Evolutionary conservation across 495 filamentous ascomycete genomes (phyloP), one percentile per base, ranked within the genome.

Genomic region (Tuber calosporum): DNA sequence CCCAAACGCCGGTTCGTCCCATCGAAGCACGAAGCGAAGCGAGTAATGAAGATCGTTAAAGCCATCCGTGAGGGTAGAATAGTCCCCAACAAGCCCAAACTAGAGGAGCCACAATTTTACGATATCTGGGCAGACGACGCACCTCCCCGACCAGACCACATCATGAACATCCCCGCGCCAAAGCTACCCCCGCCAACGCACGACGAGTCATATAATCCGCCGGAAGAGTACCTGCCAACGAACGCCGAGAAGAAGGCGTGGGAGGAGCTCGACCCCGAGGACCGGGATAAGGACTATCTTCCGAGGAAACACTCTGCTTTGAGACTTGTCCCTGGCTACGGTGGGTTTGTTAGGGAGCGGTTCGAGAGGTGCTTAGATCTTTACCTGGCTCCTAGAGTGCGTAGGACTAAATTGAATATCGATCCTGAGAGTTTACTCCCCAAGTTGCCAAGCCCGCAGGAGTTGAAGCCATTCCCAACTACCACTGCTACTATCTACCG

Each of bases 1-100:
- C 95, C 95, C 7, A 99, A 99, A 84, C 87, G 94, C 66, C 90
- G 95, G 78, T 99, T 97, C 81, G 84, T 98, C 22, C 95, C 96
- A 15, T 98, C 96, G n/a, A 97, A 97, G 84, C 93, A 98, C 79
- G 95, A 99, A 84, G 90, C 92, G 26, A 97, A 97, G 87, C 87
- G 94, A 74, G 88, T 99, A 68, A 97, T 97, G 93, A 98, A 99
- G 85, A 90, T 99, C 77, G 95, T 97, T 53, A 93, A 91, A 81
- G 95, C 95, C 36, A 99, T 99, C 74, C 87, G 90, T 62, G 94
- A 98, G 83, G 96, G 96, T 42, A 89, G 93, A 41, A 99, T 99
- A 72, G 85, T 96, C 75, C 95, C 95, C 26, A 97, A 95, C 83
- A 92, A 91, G 81, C 89, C 93, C 1, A 91, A 91, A 19, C 85